A percentile compares a stretch with the other conserved stretches of the same genome.
phyloP scores from a whole-genome alignment of 768 basidiomycete genomes.

The Chalciporus pseudorubinellus region DNA sequence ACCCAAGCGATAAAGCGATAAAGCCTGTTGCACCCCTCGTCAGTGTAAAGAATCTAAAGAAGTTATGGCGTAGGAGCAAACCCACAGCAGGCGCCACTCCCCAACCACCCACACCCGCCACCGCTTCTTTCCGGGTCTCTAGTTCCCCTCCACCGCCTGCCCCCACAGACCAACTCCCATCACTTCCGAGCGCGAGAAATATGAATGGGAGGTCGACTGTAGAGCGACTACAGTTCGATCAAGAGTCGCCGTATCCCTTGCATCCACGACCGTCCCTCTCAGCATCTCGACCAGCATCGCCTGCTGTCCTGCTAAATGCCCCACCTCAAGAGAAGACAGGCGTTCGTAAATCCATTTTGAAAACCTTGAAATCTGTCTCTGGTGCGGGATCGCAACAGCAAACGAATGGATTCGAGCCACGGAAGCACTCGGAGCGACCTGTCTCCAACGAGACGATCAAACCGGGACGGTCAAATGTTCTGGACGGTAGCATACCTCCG shows the following conservation, averaged over 20 bases:
- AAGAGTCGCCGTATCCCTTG: constrained; percentile 67
- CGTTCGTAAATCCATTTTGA: constrained; percentile 70
- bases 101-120: constrained; percentile 36
- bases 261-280: constrained; percentile 33
- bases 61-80: constrained; percentile 77
- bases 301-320: constrained; percentile 17
- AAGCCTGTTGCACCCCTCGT: constrained; percentile 51
- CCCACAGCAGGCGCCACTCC: constrained; percentile 34
- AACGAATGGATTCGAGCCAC: constrained; percentile 32
- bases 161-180: constrained; percentile 31
- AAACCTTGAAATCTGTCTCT: constrained; percentile 55
- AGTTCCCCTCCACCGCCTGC: constrained; percentile 33
- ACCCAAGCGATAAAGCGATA: constrained; percentile 29
- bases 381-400: constrained; percentile 30
- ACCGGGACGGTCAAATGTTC: constrained; percentile 45
- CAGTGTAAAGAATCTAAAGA: constrained; percentile 71
- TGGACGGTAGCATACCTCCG: constrained; percentile 51
- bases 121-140: constrained; percentile 33
- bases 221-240: constrained; percentile 65
- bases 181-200: constrained; percentile 25
- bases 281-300: constrained; percentile 30
- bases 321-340: constrained; percentile 41
- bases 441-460: constrained; percentile 36
- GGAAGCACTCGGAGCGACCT: constrained; percentile 40
- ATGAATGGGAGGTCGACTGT: constrained; percentile 29